phyloP scores from a whole-genome alignment of 768 basidiomycete species.

The Amanita muscaria region DNA sequence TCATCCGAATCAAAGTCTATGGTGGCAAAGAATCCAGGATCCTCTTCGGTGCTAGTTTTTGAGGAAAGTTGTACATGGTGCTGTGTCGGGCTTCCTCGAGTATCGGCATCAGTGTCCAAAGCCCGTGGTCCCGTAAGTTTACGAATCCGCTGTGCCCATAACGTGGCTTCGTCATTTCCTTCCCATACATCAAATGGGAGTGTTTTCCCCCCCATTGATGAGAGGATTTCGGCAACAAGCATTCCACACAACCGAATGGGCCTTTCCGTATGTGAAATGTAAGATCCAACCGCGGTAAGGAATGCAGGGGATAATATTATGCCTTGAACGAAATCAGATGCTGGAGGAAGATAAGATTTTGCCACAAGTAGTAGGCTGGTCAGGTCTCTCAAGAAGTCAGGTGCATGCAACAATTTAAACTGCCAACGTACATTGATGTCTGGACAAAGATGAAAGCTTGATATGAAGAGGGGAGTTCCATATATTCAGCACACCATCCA shows the following conservation, averaged over 20 bases:
- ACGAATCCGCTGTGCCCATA: slow-evolving; percentile 59
- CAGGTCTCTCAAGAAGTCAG: slow-evolving; percentile 41
- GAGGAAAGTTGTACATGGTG: slow-evolving; percentile 9
- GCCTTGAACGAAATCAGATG: slow-evolving; percentile 34
- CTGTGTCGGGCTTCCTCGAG: background rate
- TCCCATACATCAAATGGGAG: slow-evolving; percentile 83
- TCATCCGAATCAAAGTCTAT: slow-evolving; percentile 68
- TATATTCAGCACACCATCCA: slow-evolving; percentile 41
- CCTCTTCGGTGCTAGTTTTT: slow-evolving; percentile 5
- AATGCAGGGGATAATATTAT: slow-evolving; percentile 52
- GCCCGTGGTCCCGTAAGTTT: slow-evolving; percentile 42
- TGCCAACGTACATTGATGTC: slow-evolving; percentile 60
- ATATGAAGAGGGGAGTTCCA: slow-evolving; percentile 80
- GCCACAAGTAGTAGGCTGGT: slow-evolving; percentile 63
- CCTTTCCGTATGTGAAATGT: slow-evolving; percentile 70
- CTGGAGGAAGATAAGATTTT: slow-evolving; percentile 49
- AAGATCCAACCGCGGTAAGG: slow-evolving; percentile 59
- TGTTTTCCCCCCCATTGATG: slow-evolving; percentile 49
- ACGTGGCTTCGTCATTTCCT: slow-evolving; percentile 55
- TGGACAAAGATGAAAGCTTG: slow-evolving; percentile 65
- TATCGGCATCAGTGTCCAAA: slow-evolving; percentile 40
- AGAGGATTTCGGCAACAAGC: slow-evolving; percentile 80
- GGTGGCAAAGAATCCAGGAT: slow-evolving; percentile 8
- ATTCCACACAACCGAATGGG: slow-evolving; percentile 84
- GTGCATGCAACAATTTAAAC: background rate